Evolutionary conservation across 192 early-diverging fungal species (phyloP).

Genomic region (Umbelopsis ramanniana): DNA sequence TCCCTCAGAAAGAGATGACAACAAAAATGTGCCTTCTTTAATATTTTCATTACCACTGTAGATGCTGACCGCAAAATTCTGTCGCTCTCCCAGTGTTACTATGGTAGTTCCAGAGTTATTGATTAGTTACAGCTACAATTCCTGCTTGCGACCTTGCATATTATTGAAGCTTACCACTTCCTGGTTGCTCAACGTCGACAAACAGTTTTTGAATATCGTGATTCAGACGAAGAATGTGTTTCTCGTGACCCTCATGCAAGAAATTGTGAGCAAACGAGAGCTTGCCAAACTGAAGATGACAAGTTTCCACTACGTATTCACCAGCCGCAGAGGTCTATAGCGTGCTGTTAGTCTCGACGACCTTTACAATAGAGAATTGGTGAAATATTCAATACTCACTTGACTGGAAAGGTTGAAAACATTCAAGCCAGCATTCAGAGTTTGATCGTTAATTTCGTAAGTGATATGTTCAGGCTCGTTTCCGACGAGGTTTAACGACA

Average conservation of each 20-base stretch:
- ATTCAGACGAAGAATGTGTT: constrained; percentile 55
- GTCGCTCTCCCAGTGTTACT: constrained; percentile 47
- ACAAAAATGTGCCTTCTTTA: constrained; percentile 30
- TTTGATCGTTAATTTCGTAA: constrained; percentile 49
- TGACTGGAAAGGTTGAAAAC: constrained; percentile 53
- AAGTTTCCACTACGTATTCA: constrained; percentile 59
- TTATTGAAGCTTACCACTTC: constrained; percentile 31
- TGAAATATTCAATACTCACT: constrained; percentile 31
- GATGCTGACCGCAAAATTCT: constrained; percentile 43
- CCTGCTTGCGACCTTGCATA: too few relatives aligned
- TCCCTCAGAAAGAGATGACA: constrained; percentile 45
- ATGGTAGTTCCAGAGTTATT: neutral
- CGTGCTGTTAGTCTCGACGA: too few relatives aligned
- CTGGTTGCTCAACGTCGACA: constrained; percentile 41
- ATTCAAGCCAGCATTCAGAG: constrained; percentile 56
- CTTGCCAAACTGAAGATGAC: constrained; percentile 61
- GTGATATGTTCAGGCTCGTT: constrained; percentile 56
- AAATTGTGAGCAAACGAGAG: constrained; percentile 60
- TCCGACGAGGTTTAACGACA: constrained; percentile 53
- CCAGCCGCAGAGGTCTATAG: constrained; percentile 60
- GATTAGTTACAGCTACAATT: too few relatives aligned
- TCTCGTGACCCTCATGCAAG: constrained; percentile 52
- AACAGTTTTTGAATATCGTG: constrained; percentile 40
- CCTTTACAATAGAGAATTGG: too few relatives aligned
- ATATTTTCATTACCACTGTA: constrained; percentile 23